These are phyloP conservation scores for Flaveria sonorensis DNA, from an alignment of 129 eudicot genomes.

Conservation along the genomic window DNA sequence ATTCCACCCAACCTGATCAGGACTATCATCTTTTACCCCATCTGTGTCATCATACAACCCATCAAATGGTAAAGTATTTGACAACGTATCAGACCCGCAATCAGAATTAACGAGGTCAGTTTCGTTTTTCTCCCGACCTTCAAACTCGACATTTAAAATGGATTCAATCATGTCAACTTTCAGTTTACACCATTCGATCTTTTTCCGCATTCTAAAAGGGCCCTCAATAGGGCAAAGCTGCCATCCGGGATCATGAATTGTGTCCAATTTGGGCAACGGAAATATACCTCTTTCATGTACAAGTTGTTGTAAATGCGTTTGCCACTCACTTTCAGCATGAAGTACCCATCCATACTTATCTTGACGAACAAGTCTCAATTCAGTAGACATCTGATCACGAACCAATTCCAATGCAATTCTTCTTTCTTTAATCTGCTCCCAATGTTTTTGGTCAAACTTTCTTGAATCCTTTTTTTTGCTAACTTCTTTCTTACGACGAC, in stretches of 20 bases:
- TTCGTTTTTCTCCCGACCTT: constrained; percentile 60
- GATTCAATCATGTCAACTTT: constrained; percentile 64
- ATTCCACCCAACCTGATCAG: constrained; percentile 64
- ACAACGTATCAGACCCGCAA: constrained; percentile 52
- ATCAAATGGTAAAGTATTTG: constrained; percentile 51
- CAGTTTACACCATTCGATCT: constrained; percentile 77
- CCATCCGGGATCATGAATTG: constrained; percentile 63
- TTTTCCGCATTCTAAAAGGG: constrained; percentile 96
- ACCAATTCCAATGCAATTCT: constrained; percentile 76
- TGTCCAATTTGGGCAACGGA: constrained; percentile 55
- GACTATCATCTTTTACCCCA: constrained; percentile 57
- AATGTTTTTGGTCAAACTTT: constrained; percentile 67
- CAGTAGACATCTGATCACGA: constrained; percentile 88
- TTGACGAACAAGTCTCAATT: constrained; percentile 87
- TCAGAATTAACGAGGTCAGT: constrained; percentile 52
- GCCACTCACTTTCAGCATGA: constrained; percentile 99
- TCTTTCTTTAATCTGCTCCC: constrained; percentile 93
- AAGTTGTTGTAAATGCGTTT: constrained; percentile 88
- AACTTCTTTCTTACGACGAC: constrained; percentile 82
- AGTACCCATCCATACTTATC: constrained; percentile 99
- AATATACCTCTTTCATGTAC: constrained; percentile 98
- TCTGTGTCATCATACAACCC: constrained; percentile 64
- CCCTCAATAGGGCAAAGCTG: constrained; percentile 99
- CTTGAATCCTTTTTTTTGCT: constrained; percentile 62
- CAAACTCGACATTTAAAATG: constrained; percentile 61